A percentile compares a stretch with the other conserved stretches of the same genome.
phyloP scores from a whole-genome alignment of 768 basidiomycete species.

The Tylopilus sp. region DNA sequence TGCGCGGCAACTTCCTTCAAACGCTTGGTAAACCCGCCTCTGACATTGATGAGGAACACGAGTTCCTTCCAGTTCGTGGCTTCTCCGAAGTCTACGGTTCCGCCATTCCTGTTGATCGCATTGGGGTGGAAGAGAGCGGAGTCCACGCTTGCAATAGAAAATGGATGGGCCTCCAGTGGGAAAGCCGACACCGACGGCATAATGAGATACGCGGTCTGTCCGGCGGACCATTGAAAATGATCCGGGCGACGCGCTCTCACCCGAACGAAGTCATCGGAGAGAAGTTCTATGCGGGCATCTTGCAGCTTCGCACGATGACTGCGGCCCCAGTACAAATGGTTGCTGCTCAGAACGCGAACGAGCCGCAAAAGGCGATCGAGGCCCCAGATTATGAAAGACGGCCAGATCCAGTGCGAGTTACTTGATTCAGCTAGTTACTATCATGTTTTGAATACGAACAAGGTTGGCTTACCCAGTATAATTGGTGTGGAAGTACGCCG shows the following conservation, averaged over 20 bases:
- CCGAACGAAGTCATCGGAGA: constrained; percentile 46
- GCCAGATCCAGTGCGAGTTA: constrained; percentile 29
- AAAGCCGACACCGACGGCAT: constrained; percentile 44
- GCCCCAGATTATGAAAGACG: constrained; percentile 30
- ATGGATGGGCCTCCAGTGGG: constrained; percentile 57
- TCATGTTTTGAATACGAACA: neutral
- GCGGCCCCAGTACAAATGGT: constrained; percentile 38
- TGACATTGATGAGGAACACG: constrained; percentile 56
- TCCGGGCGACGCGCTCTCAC: constrained; percentile 43
- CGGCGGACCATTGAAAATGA: constrained; percentile 50
- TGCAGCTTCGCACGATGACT: constrained; percentile 23
- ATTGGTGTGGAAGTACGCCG: constrained; percentile 40
- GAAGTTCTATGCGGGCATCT: constrained; percentile 40
- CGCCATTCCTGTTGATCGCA: neutral
- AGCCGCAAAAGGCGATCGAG: constrained; percentile 50
- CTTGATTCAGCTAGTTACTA: constrained; percentile 6
- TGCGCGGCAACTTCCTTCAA: constrained; percentile 34
- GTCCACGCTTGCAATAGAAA: constrained; percentile 53
- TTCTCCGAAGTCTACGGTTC: neutral
- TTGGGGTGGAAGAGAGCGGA: constrained; percentile 14
- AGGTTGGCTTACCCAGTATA: constrained; percentile 12
- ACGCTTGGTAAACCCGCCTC: constrained; percentile 56
- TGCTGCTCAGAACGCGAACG: constrained; percentile 42
- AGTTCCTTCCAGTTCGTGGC: constrained; percentile 38
- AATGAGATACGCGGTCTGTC: constrained; percentile 52